Base-by-base conservation (phyloP, 148 eudicot species). In the Rhododendron williamsianum region DNA sequence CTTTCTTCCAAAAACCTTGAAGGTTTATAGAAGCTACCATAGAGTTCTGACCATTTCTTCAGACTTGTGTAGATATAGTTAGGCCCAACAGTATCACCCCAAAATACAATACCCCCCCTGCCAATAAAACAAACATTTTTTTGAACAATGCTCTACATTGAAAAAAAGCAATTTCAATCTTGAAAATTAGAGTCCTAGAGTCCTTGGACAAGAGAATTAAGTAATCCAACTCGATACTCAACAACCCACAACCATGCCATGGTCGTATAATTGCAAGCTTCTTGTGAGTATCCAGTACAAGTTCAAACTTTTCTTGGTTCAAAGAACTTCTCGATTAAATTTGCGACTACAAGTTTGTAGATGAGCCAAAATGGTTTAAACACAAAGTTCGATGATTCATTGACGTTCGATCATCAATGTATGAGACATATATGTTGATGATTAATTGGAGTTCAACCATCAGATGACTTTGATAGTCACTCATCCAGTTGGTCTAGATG, bases 71-170 rank as follows among this genome's bases (percentile, higher is more conserved):
- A 93, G 83, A 96, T 91, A 78, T 90, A 92, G 33, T 90, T 88
- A 74, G 97, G 89, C 19, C 98, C 99, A 84, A 96, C 91, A 21
- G 89, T 86, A 89, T 96, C 99, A 76, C 96, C 99, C 99, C 99
- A 96, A 87, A 91, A 96, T 78, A 96, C 89, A 82, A 96, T 81
- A 67, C 99, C 99, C 52, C 99, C 99, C 54, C 99, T 96, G 97
- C 89, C 81, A 91, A 84, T 52, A 79, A 52, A 67, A 81, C 51
- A 48, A 27, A 79, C 45, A 48, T 19, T 46, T 80, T 30, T 46
- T 51, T 27, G 52, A 41, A 76, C 77, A 45, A 7, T 41, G 25
- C 27, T 54, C 60, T 4, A 45, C 27, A 78, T 43, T 4, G 30
- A 4, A 12, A 30, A 71, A 30, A 30, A 58, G 11, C 2, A 71